Base-by-base conservation (phyloP, 768 basidiomycete genomes). In the Hericium rajendrae region DNA sequence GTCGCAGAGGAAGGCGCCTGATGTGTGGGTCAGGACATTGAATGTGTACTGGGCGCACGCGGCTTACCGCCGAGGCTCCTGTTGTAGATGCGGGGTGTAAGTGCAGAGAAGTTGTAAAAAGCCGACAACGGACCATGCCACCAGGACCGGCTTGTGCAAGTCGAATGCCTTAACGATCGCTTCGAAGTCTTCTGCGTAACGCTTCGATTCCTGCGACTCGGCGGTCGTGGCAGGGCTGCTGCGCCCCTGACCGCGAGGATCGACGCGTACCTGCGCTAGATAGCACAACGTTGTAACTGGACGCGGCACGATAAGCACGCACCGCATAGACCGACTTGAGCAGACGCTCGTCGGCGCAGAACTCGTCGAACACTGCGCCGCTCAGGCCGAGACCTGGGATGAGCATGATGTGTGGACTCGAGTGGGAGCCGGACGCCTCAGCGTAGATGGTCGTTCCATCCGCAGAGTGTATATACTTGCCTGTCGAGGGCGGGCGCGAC, bases 371-470 rank as follows among this genome's bases (percentile, higher is more conserved):
- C 10, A 55, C 53, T 3, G 32, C 40, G 10, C 43, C 38, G n/a
- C 51, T 46, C n/a, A 61, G 39, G 15, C 16, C 24, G 48, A 59
- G 10, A 15, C 60, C 60, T 18, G 59, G 60, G 26, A 61, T 43
- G 46, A 61, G 57, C 22, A 61, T 46, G 16, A 61, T 40, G 48
- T 48, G 46, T 5, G 57, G 60, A 32, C 55, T 61, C 3, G 48
- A 40, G 8, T 57, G 60, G 40, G 54, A 32, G 18, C 60, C 60
- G 1, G 41, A 22, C 3, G 60, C 60, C 24, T 61, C 57, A 3
- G 60, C 60, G 22, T 55, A 61, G 32, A 61, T 48, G 18, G 37
- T 24, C 15, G 39, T 40, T 18, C 57, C 60, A 22, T 61, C 57
- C 20, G 53, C 43, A 6, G 57, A 61, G 22, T 11, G 48, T 28